A percentile compares a stretch with the other conserved stretches of the same genome.
These are phyloP conservation scores for Pterocarpus santalinus DNA, from an alignment of 306 rosid genomes.

Conservation along the genomic window DNA sequence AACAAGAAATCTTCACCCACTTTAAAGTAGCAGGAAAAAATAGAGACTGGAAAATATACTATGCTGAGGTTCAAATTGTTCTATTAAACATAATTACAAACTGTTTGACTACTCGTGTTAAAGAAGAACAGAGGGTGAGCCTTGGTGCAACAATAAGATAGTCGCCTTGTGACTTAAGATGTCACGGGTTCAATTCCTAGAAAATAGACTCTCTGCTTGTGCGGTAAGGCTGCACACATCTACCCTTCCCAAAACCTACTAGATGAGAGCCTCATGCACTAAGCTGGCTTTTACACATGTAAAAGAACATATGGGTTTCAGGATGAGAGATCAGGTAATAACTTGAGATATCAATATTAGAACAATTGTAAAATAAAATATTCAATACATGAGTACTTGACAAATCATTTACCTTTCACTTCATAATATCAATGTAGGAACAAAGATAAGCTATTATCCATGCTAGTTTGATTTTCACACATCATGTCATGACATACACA, in stretches of 20 bases:
- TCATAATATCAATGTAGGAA: neutral
- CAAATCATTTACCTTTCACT: neutral
- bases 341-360: neutral
- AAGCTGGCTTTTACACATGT: no score
- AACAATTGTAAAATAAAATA: neutral
- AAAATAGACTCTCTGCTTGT: no score
- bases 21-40: neutral
- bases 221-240: no score
- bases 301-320: neutral
- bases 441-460: neutral
- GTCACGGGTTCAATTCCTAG: no score
- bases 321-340: neutral
- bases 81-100: neutral
- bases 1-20: neutral
- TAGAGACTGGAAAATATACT: neutral
- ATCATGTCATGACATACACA: neutral
- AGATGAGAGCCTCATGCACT: no score
- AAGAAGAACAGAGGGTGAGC: no score
- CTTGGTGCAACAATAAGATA: no score
- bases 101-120: neutral
- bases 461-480: neutral
- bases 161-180: no score
- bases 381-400: neutral
- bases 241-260: no score
- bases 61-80: slow-evolving; percentile 4